phyloP scores from a whole-genome alignment of 441 rosid species.

The Gossypium lobatum region DNA sequence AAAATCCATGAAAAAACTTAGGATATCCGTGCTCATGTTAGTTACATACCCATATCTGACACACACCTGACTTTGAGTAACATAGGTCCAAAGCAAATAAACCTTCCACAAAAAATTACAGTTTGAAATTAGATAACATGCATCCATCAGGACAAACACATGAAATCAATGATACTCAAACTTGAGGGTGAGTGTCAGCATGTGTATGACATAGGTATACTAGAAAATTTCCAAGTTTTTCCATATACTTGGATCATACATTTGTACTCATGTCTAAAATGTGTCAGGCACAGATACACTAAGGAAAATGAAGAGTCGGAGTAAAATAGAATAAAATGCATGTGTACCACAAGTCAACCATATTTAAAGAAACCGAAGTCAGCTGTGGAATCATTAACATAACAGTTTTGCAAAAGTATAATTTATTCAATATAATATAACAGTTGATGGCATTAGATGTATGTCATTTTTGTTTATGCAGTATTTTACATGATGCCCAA shows the following conservation, averaged over 20 bases:
- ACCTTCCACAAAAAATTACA: neutral
- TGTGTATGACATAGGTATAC: too few relatives aligned
- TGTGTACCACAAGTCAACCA: neutral
- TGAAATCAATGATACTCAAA: neutral
- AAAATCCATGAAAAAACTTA: neutral
- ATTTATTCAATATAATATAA: neutral
- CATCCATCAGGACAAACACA: neutral
- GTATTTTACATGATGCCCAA: neutral
- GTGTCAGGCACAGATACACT: too few relatives aligned
- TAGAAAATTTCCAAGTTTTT: too few relatives aligned
- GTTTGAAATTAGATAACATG: conserved; percentile 2
- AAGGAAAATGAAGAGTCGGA: too few relatives aligned
- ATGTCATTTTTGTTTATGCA: neutral
- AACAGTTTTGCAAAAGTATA: neutral
- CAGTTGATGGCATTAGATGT: neutral
- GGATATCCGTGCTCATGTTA: too few relatives aligned
- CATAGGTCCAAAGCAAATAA: neutral
- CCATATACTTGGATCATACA: too few relatives aligned
- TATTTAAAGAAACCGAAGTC: conserved; percentile 4
- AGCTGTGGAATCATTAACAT: neutral
- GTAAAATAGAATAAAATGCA: neutral
- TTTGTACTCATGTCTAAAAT: too few relatives aligned
- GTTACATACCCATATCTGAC: too few relatives aligned
- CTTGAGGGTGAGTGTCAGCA: too few relatives aligned
- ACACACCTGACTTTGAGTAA: too few relatives aligned